These are phyloP conservation scores for Fusarium nisikadoi DNA, from an alignment of 2,329 filamentous ascomycete genomes.

Conservation along the genomic window DNA sequence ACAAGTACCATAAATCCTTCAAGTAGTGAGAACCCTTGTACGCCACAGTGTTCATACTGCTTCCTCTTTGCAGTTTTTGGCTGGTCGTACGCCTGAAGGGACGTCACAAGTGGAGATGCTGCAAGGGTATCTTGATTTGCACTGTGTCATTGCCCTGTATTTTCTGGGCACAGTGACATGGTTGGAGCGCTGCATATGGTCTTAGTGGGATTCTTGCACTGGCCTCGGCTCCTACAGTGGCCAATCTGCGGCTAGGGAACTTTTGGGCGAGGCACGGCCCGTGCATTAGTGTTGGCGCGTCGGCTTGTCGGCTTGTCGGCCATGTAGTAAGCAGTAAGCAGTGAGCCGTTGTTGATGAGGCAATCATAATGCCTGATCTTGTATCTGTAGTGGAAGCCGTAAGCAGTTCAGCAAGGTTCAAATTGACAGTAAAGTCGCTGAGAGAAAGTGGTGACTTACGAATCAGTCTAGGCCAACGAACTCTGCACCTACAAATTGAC, in stretches of 20 bases:
- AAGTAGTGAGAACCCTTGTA: not conserved
- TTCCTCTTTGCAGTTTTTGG: not conserved
- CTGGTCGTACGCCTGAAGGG: not conserved
- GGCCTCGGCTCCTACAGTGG: not conserved
- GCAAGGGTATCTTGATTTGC: not conserved
- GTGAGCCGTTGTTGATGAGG: not conserved
- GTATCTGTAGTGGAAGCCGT: not conserved
- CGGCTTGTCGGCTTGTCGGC: not conserved
- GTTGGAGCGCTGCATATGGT: not conserved
- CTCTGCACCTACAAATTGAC: not conserved
- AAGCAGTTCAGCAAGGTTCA: not conserved
- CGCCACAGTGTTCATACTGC: not conserved
- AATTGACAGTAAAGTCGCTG: not conserved
- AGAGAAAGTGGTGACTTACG: not conserved
- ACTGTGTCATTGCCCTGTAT: not conserved
- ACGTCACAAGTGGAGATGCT: not conserved
- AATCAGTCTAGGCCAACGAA: not conserved
- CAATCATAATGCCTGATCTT: not conserved
- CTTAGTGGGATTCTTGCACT: not conserved
- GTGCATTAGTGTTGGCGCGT: not conserved
- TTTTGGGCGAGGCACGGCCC: not conserved
- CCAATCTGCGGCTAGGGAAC: not conserved
- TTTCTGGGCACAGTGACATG: not conserved
- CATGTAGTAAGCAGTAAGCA: not conserved
- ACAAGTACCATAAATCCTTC: not conserved